Evolutionary conservation across 768 basidiomycete species (phyloP).

Genomic region (Mycena indigotica): DNA sequence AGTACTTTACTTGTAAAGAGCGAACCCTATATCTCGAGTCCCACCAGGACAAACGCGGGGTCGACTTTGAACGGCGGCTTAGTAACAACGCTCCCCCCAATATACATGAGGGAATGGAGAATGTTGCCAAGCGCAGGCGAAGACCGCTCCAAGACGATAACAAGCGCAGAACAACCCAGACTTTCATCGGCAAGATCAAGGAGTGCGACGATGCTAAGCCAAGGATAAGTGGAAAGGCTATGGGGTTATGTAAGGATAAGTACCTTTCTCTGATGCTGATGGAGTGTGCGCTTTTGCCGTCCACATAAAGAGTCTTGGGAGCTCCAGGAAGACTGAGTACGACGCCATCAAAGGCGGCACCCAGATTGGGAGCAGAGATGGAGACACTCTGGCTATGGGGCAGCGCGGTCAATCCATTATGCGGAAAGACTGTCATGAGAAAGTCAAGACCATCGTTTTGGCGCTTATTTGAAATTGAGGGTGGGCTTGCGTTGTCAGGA

Average conservation of each 20-base stretch:
- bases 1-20: too few relatives aligned
- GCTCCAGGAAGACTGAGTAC: conserved; percentile 73
- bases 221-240: conserved; percentile 10
- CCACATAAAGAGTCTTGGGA: conserved; percentile 79
- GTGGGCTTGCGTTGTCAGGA: conserved; percentile 64
- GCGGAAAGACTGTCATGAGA: conserved; percentile 77
- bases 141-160: conserved; percentile 78
- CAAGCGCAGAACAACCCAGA: conserved; percentile 72
- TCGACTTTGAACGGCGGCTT: conserved; percentile 77
- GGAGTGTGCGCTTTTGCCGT: conserved; percentile 78
- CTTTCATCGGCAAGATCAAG: conserved; percentile 87
- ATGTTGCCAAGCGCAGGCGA: conserved; percentile 71
- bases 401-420: conserved; percentile 64
- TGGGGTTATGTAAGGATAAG: conserved; percentile 17
- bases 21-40: conserved; percentile 67
- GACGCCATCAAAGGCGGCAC: conserved; percentile 73
- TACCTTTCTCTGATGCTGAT: conserved; percentile 86
- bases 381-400: conserved; percentile 76
- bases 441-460: conserved; percentile 75
- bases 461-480: conserved; percentile 42
- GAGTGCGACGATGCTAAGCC: conserved; percentile 74
- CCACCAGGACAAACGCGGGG: conserved; percentile 79
- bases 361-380: conserved; percentile 69
- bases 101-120: conserved; percentile 90
- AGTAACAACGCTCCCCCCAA: conserved; percentile 84